These are phyloP conservation scores for Amanita phalloides DNA, from an alignment of 768 basidiomycete genomes.

Conservation along the genomic window DNA sequence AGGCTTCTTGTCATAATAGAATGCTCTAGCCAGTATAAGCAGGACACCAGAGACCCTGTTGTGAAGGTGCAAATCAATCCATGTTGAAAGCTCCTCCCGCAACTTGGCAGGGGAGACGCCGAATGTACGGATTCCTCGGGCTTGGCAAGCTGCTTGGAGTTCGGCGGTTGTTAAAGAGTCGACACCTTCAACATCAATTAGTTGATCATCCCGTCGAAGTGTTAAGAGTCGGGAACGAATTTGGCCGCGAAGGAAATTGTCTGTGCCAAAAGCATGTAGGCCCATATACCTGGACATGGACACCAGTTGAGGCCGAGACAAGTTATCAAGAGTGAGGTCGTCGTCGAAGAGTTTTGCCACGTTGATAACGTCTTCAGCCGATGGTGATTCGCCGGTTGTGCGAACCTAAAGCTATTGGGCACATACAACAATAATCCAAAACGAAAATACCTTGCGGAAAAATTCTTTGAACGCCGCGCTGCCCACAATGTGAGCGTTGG, in stretches of 20 bases:
- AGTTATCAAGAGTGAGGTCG: slow-evolving; percentile 94
- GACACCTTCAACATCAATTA: slow-evolving; percentile 83
- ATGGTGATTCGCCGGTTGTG: slow-evolving; percentile 91
- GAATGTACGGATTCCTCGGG: slow-evolving; percentile 83
- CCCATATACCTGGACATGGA: slow-evolving; percentile 98
- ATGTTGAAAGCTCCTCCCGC: slow-evolving; percentile 82
- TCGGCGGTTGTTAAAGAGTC: slow-evolving; percentile 87
- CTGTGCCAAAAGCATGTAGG: slow-evolving; percentile 96
- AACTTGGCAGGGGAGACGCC: slow-evolving; percentile 83
- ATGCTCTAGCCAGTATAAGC: slow-evolving; percentile 88
- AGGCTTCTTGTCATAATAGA: slow-evolving; percentile 77
- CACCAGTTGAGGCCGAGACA: slow-evolving; percentile 95
- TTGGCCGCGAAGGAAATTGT: slow-evolving; percentile 92
- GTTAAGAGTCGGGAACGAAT: slow-evolving; percentile 76
- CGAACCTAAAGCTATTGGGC: slow-evolving; percentile 45
- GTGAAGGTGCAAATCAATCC: slow-evolving; percentile 89
- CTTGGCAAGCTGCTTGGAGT: slow-evolving; percentile 87
- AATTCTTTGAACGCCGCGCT: slow-evolving; percentile 98
- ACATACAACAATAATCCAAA: not conserved
- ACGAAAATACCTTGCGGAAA: slow-evolving; percentile 74
- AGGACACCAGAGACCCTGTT: slow-evolving; percentile 90
- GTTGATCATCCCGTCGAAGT: slow-evolving; percentile 87
- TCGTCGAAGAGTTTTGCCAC: slow-evolving; percentile 97
- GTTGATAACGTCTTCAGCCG: slow-evolving; percentile 78
- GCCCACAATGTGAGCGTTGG: slow-evolving; percentile 87